Evolutionary conservation across 345 rosid genomes (phyloP), one percentile per base, ranked within the genome.

Genomic region (Theobroma cacao): DNA sequence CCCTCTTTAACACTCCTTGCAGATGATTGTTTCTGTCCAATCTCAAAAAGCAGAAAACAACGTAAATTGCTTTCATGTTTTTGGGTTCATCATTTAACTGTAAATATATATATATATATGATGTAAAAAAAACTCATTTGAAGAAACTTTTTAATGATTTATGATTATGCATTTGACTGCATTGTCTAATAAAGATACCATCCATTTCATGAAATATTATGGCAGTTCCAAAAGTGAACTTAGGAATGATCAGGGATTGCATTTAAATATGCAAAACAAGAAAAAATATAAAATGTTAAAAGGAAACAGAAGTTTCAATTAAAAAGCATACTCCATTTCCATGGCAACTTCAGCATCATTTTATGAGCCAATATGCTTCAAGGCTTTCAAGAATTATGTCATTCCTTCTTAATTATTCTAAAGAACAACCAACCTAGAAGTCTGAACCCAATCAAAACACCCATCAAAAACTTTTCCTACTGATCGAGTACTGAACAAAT

Each of bases 111-210:
- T n/a, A n/a, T n/a, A n/a, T n/a, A n/a, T n/a, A n/a, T n/a, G n/a
- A n/a, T n/a, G n/a, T n/a, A n/a, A 12, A 5, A 22, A 26, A n/a
- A 55, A 56, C 8, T 47, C 7, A 48, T 48, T 70, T 30, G 59
- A 48, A 71, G 60, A 71, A 50, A 71, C 59, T 18, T 48, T 48
- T 56, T 14, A 0, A 33, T 58, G 48, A 24, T 56, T 56, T 38
- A 58, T 58, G 52, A 74, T 74, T 47, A 40, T 74, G 56, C 10
- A 47, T 6, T 69, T 71, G 75, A 77, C 64, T 31, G 36, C 59
- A 30, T 31, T 48, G 75, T 71, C 75, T 71, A n/a, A 22, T 38
- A 72, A 73, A 73, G 76, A 73, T 55, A 64, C 48, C 12, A 12
- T 47, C 24, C 11, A 12, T 13, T 55, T 55, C 76, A 73, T 73